Evolutionary conservation across 495 filamentous ascomycete species (phyloP), one percentile per base, ranked within the genome.

Genomic region (Hypoxylon fragiforme): DNA sequence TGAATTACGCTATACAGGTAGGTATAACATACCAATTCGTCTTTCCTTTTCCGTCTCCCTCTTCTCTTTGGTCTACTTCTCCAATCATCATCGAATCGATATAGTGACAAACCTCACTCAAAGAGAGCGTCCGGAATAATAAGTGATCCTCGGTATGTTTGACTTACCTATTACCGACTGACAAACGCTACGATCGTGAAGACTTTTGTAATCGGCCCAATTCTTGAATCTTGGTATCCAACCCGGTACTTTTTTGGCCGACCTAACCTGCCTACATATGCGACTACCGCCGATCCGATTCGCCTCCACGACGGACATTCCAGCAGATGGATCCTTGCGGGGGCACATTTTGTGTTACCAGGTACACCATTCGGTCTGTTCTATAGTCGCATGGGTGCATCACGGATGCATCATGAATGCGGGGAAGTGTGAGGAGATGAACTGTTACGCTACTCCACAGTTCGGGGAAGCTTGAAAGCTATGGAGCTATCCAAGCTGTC

Each of bases 331-430:
- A 43, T 44, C 16, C 41, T 30, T 13, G 13, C 21, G 36, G 28
- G 28, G 38, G 12, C 11, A 44, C 13, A 3, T 40, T 14, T 47
- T 52, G 52, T 47, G 47, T n/a, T n/a, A n/a, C n/a, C n/a, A n/a
- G n/a, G n/a, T n/a, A n/a, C n/a, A 47, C 15, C 41, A 22, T 15
- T 44, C 22, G 36, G 41, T 5, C 8, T 54, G 16, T 38, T 16
- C 45, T n/a, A n/a, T n/a, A n/a, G n/a, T n/a, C n/a, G n/a, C n/a
- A n/a, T n/a, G n/a, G n/a, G n/a, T 46, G 50, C 45, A 42, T 20
- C 30, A 45, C 52, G 13, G 12, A 53, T 49, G 44, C 58, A 57
- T 52, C 58, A 52, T 49, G 13, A 32, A 53, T 56, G 58, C 52
- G 58, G 52, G 58, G 58, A 53, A 56, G 21, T 6, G 36, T 35